Evolutionary conservation across 495 filamentous ascomycete species (phyloP), one percentile per base, ranked within the genome.

Genomic region (Xylaria telfairii): DNA sequence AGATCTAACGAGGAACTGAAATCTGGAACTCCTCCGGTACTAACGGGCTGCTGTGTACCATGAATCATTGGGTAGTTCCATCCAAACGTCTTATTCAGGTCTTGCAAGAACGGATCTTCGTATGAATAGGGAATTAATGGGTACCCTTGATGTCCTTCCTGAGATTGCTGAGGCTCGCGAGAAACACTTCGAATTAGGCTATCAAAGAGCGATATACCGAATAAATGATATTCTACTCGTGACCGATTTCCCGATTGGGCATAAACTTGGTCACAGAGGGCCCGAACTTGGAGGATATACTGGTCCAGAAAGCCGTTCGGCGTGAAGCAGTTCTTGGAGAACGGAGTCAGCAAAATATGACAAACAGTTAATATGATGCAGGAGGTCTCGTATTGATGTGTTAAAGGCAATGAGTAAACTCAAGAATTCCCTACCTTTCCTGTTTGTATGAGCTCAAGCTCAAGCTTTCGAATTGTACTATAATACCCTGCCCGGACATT

Each of bases 391-490:
- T 13, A 53, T 15, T 12, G 10, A 53, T 28, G 26, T 28, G 34
- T 39, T 0, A 24, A 57, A 32, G 17, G 26, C 21, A 56, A 28
- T 12, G 21, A n/a, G 6, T 28, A 37, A 39, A 15, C 7, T 47
- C 13, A 41, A 24, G 41, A 10, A 17, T n/a, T 8, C n/a, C 79
- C 56, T 69, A 84, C 83, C 77, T 79, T 84, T 61, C 84, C 84
- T 21, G 80, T 81, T 59, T 78, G 76, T 24, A 86, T 78, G 9
- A 86, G 68, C 54, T 84, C 83, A 8, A 86, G 76, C 74, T 86
- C 84, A 19, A 82, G 62, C 60, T 78, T 79, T 53, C 84, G 77
- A 63, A 81, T 74, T 8, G 78, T 82, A 19, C 64, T 73, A 47
- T 83, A 79, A 17, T 60, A 69, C 0, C 81, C 80, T 15, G 65